These are phyloP conservation scores for Trichosanthes cucumerina DNA, from an alignment of 306 rosid genomes.

Conservation along the genomic window DNA sequence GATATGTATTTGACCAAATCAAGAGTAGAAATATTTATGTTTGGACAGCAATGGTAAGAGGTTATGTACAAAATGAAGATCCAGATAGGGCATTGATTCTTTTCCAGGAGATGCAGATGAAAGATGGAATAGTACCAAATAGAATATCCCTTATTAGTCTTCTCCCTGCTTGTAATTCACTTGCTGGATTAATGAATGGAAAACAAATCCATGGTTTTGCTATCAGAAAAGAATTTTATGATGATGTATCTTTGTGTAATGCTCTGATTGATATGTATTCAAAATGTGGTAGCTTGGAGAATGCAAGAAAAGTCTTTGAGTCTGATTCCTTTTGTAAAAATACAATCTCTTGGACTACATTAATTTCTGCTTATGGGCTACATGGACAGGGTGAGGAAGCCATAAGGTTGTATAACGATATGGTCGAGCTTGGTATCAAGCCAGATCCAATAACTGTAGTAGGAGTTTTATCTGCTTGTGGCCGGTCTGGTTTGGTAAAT, in stretches of 20 bases:
- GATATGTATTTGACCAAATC: conserved; percentile 55
- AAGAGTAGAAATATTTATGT: conserved; percentile 44
- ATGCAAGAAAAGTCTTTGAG: conserved; percentile 46
- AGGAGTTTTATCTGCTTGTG: conserved; percentile 66
- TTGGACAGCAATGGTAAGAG: conserved; percentile 72
- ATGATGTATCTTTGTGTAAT: conserved; percentile 39
- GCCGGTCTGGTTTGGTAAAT: conserved; percentile 55
- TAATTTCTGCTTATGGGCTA: conserved; percentile 66
- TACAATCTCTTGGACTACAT: conserved; percentile 62
- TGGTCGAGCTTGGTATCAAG: conserved; percentile 45
- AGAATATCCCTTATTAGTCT: conserved; percentile 53
- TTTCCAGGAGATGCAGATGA: conserved; percentile 51
- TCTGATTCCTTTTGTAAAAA: conserved; percentile 36
- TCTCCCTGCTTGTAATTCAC: conserved; percentile 59
- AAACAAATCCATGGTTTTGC: conserved; percentile 64
- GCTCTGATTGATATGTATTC: conserved; percentile 72
- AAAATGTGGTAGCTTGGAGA: conserved; percentile 66
- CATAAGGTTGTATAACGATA: conserved; percentile 33
- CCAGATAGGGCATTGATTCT: conserved; percentile 42
- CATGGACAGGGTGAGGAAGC: conserved; percentile 74
- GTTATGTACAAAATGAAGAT: conserved; percentile 44
- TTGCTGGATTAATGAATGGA: conserved; percentile 43
- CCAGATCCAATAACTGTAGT: conserved; percentile 66
- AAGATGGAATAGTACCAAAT: conserved; percentile 50
- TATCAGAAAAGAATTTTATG: conserved; percentile 33